Percentiles rank a stretch among this genome's conserved stretches.
Conservation (phyloP, 2,329 filamentous ascomycete species). For the Diaporthe caulivora region DNA sequence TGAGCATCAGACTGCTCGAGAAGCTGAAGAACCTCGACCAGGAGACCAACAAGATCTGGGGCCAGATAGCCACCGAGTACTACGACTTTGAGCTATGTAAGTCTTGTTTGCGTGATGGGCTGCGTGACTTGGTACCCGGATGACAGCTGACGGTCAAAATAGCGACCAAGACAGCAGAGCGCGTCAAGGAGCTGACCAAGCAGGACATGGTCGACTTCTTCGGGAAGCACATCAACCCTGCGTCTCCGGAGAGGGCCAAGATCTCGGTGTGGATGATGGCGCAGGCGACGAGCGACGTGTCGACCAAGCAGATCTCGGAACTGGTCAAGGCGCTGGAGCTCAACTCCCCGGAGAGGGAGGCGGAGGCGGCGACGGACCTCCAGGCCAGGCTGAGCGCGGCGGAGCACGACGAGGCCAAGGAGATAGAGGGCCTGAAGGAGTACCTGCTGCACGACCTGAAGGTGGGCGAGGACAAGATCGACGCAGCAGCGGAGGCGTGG, state of each 20-base stretch:
- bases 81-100: slow-evolving; percentile 91
- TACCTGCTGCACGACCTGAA: slow-evolving; percentile 63
- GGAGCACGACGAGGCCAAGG: slow-evolving; percentile 59
- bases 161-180: slow-evolving; percentile 62
- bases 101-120: slow-evolving; percentile 48
- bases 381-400: slow-evolving; percentile 51
- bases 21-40: slow-evolving; percentile 92
- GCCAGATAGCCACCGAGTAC: slow-evolving; percentile 85
- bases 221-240: slow-evolving; percentile 78
- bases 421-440: slow-evolving; percentile 62
- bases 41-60: slow-evolving; percentile 87
- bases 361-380: slow-evolving; percentile 49
- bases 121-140: background rate
- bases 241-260: slow-evolving; percentile 82
- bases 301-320: slow-evolving; percentile 56
- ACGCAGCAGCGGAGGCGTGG: slow-evolving; percentile 54
- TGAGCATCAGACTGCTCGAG: slow-evolving; percentile 88
- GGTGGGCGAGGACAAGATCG: slow-evolving; percentile 62
- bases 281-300: slow-evolving; percentile 68
- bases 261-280: slow-evolving; percentile 86
- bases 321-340: slow-evolving; percentile 53
- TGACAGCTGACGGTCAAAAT: background rate
- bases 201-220: slow-evolving; percentile 85
- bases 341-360: slow-evolving; percentile 47
- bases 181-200: slow-evolving; percentile 82